A percentile compares a stretch with the other conserved stretches of the same genome.
phyloP scores from a whole-genome alignment of 768 basidiomycete species.

The Pleurotus tuoliensis region DNA sequence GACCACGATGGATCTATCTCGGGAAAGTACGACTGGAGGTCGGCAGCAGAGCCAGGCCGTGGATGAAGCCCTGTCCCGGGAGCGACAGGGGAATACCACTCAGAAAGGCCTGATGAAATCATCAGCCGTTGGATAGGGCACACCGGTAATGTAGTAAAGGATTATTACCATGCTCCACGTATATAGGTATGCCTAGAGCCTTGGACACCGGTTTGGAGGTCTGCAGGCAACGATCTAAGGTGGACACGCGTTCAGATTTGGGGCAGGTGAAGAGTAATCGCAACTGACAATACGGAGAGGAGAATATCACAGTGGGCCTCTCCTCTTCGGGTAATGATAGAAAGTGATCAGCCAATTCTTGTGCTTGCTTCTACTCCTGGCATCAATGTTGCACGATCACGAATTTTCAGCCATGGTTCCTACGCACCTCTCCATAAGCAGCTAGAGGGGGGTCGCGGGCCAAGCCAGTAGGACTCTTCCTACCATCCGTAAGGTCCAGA shows the following conservation, averaged over 20 bases:
- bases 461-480: constrained; percentile 64
- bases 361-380: constrained; percentile 55
- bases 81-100: constrained; percentile 75
- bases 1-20: constrained; percentile 63
- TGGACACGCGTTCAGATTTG: no score
- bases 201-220: constrained; percentile 64
- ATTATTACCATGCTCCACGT: constrained; percentile 69
- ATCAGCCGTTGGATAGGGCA: neutral
- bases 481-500: constrained; percentile 19
- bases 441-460: constrained; percentile 73
- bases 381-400: no score
- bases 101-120: constrained; percentile 49
- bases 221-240: constrained; percentile 83
- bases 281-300: constrained; percentile 75
- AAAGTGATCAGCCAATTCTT: constrained; percentile 67
- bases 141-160: neutral
- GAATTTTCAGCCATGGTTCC: neutral
- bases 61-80: constrained; percentile 73
- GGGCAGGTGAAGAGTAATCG: neutral
- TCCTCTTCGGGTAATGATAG: constrained; percentile 58
- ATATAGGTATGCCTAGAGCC: constrained; percentile 64
- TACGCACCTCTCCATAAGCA: constrained; percentile 59
- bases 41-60: constrained; percentile 55
- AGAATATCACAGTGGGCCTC: constrained; percentile 75
- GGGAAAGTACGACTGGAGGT: constrained; percentile 52